Base-by-base conservation (phyloP, 2,329 filamentous ascomycete genomes). In the Aureobasidium sp. region DNA sequence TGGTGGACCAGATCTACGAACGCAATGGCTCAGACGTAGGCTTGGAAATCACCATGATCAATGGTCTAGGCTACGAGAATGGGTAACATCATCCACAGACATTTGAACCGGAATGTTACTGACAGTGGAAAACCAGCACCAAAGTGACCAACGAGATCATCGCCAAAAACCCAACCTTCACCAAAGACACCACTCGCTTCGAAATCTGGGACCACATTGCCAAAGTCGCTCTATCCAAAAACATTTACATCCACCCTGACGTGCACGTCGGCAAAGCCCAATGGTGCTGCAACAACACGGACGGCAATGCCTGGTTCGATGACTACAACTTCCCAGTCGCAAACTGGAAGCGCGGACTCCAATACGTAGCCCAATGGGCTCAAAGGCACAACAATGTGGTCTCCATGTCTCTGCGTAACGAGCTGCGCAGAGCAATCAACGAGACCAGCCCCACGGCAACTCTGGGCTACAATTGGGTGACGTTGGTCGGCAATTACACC, bases 271-370 rank as follows among this genome's bases (percentile, higher is more conserved):
- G 48, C 3, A 51, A 51, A 41, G 48, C 48, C 1, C 48, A 51
- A 51, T 51, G 72, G 56, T 84, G 81, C 69, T 84, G 81, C 56
- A 65, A 63, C 11, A 64, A 66, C 2, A 61, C 66, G 35, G 71
- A 74, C 54, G 69, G 69, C 0, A 73, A 74, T 48, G 65, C 66
- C 2, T 72, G 69, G 70, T 72, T 73, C 55, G 68, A 80, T 25
- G 55, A 51, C 48, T 40, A 51, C 35, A 51, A 40, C 37, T 51
- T 51, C 48, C 48, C 21, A 52, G 70, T 76, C 0, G 66, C 70
- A 1, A 83, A 83, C 34, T 86, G 83, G 83, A 71, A 75, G 6
- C 71, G 82, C 7, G 83, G 81, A 0, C 68, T 80, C 24, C 64
- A 67, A 0, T 85, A 78, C 61, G 84, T 85, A 76, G 77, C 80